Evolutionary conservation across 1,284 basidiomycete genomes (phyloP).

Genomic region (Pholiota adiposa): DNA sequence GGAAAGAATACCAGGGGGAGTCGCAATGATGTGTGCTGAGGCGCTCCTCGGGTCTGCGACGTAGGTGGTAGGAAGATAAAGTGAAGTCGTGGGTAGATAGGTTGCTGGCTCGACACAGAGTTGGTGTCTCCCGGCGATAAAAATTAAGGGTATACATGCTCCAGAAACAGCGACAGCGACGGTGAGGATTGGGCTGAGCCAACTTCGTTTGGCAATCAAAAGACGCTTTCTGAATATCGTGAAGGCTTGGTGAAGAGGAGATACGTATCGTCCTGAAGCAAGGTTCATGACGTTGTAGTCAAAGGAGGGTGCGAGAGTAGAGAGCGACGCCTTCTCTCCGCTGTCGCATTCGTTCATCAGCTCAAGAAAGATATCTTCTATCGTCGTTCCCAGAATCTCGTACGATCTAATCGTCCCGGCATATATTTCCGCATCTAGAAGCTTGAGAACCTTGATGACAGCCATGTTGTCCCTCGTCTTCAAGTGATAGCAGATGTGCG

Average conservation of each 20-base stretch:
- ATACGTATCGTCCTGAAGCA: constrained; percentile 19
- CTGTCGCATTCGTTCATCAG: constrained; percentile 6
- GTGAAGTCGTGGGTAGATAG: constrained; percentile 38
- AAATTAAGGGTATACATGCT: constrained; percentile 23
- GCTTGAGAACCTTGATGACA: constrained; percentile 59
- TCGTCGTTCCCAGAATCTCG: constrained; percentile 72
- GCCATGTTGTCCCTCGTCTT: constrained; percentile 56
- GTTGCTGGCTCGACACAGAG: constrained; percentile 34
- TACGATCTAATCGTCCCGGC: constrained; percentile 52
- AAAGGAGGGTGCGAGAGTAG: not conserved
- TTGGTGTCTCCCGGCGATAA: constrained; percentile 35
- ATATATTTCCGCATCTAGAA: constrained; percentile 51
- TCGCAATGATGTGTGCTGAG: not conserved
- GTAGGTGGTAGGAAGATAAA: constrained; percentile 30
- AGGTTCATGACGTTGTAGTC: constrained; percentile 8
- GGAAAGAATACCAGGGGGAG: not conserved
- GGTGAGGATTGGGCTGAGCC: constrained; percentile 66
- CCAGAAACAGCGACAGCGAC: constrained; percentile 67
- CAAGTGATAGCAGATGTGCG: constrained; percentile 54
- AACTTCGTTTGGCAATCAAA: constrained; percentile 67
- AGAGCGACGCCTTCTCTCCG: not conserved
- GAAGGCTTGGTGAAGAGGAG: constrained; percentile 31
- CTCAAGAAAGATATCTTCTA: constrained; percentile 81
- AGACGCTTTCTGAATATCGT: constrained; percentile 77
- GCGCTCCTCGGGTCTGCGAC: not conserved